phyloP scores from a whole-genome alignment of 2,329 filamentous ascomycete genomes.

The Aspergillus fumigatus region DNA sequence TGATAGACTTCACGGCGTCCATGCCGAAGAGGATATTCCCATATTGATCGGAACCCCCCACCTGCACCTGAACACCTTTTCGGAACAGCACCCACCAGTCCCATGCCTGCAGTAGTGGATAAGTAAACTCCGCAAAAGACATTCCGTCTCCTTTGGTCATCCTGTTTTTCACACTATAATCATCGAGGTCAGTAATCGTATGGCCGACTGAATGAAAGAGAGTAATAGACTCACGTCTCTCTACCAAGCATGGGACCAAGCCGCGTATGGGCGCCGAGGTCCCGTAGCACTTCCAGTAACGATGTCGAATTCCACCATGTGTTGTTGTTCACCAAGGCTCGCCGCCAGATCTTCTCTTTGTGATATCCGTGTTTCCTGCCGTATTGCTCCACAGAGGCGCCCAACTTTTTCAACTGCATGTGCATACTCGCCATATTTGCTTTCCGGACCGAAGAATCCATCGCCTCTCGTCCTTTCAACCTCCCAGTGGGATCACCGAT shows the following conservation, averaged over 20 bases:
- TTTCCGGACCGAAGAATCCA: constrained; percentile 37
- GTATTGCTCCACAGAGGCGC: constrained; percentile 65
- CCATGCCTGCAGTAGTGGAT: constrained; percentile 91
- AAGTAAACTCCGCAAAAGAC: constrained; percentile 89
- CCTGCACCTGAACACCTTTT: constrained; percentile 71
- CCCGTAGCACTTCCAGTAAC: constrained; percentile 69
- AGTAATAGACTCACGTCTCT: constrained; percentile 64
- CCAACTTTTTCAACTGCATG: constrained; percentile 57
- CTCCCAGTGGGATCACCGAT: constrained; percentile 47
- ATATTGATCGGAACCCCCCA: constrained; percentile 93
- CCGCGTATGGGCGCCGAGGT: constrained; percentile 68
- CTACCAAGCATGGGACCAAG: constrained; percentile 82
- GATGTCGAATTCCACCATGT: constrained; percentile 72
- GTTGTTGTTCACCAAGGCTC: constrained; percentile 73
- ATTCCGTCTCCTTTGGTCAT: constrained; percentile 85
- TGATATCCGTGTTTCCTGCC: constrained; percentile 62
- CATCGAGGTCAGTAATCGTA: background rate
- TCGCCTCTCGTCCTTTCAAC: constrained; percentile 34
- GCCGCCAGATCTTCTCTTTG: constrained; percentile 60
- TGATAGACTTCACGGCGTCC: constrained; percentile 74
- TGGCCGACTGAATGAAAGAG: background rate
- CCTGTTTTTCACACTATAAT: constrained; percentile 66
- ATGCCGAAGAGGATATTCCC: constrained; percentile 92
- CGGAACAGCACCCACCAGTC: constrained; percentile 91
- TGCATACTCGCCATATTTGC: constrained; percentile 47